Percentiles rank a stretch among this genome's conserved stretches.
These are phyloP conservation scores for Annulohypoxylon stygium DNA, from an alignment of 495 filamentous ascomycete genomes.

Conservation along the genomic window DNA sequence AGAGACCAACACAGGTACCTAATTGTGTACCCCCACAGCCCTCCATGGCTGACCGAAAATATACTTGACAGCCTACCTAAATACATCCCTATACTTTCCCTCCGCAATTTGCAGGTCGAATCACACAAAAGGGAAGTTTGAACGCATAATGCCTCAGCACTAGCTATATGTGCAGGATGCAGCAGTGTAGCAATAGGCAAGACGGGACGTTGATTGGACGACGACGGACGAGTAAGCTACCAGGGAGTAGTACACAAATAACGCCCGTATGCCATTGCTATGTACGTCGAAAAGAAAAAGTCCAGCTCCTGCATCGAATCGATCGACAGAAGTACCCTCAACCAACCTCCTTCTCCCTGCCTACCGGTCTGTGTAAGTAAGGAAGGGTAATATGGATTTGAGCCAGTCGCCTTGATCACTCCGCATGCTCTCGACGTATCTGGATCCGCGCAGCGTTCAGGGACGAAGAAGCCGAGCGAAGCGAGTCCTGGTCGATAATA, in stretches of 20 bases:
- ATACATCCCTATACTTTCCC: not conserved
- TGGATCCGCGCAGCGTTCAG: not conserved
- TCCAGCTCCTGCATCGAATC: constrained; percentile 5
- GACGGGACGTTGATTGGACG: not conserved
- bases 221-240: not conserved
- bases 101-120: not conserved
- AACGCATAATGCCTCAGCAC: constrained; percentile 11
- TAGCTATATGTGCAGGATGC: constrained; percentile 1
- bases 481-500: not conserved
- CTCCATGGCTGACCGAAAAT: not conserved
- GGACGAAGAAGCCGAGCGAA: constrained; percentile 1
- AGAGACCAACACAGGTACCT: not conserved
- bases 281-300: not conserved
- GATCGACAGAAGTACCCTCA: not conserved
- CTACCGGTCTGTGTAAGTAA: too few species aligned
- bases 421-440: not conserved
- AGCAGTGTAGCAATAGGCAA: constrained; percentile 4
- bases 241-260: not conserved
- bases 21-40: not conserved
- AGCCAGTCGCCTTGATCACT: not conserved
- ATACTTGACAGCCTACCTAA: not conserved
- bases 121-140: constrained; percentile 1
- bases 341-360: not conserved
- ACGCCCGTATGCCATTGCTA: not conserved
- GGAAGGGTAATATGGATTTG: not conserved